Evolutionary conservation across 2,329 filamentous ascomycete genomes (phyloP), one percentile per base, ranked within the genome.

Genomic region (Cercospora citrullina): DNA sequence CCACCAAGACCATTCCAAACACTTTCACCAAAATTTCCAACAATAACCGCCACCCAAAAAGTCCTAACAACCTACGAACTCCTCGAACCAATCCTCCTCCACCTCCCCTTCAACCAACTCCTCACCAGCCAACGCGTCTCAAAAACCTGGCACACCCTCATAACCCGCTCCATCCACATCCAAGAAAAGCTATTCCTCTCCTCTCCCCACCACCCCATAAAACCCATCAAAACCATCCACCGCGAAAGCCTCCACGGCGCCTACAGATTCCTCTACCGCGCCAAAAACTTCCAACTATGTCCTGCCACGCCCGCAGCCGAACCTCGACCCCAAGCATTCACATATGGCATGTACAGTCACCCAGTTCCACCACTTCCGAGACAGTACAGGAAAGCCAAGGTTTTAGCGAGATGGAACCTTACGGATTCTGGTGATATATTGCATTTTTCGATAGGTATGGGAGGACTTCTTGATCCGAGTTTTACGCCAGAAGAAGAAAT

Each of bases 41-140:
- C 48, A 55, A 30, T 16, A 28, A 10, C 59, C 28, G 30, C 59
- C 9, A 53, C 28, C 4, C 45, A 57, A 4, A 63, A 45, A 48
- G 66, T 61, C n/a, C 57, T 70, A 31, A 51, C 33, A 12, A 70
- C 65, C 12, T 67, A 66, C 30, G 68, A 70, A 36, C 63, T 70
- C 6, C 59, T 70, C 42, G 68, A 70, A 55, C 39, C 63, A 7
- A 66, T 66, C 42, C 59, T 70, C 12, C 28, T 61, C 26, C 31
- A 61, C 21, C 28, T 68, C 28, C 60, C 66, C 10, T 61, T 63
- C 42, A 61, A 63, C 18, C 42, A 70, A 30, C 33, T 66, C 5
- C 64, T 66, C 36, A 45, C 23, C n/a, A 21, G 10, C 9, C 68
- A 66, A 39, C 18, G 63, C 53, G 59, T 68, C 31, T 68, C 60